These are phyloP conservation scores for Laburnicola sp. DNA, from an alignment of 2,329 filamentous ascomycete genomes.

Conservation along the genomic window DNA sequence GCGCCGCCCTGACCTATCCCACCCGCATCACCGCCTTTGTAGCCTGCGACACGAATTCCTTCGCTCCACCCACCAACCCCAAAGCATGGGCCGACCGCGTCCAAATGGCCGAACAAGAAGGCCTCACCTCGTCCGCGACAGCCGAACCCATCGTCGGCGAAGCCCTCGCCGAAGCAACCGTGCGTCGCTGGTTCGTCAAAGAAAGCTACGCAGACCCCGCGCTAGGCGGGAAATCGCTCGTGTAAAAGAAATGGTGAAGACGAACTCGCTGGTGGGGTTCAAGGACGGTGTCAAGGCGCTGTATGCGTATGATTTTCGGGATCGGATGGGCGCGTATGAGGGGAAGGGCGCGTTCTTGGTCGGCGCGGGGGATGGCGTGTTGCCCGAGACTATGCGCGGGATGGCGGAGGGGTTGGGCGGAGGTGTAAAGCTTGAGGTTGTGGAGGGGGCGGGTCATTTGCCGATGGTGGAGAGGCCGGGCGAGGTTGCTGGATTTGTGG, in stretches of 20 bases:
- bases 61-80: conserved; percentile 72
- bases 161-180: conserved; percentile 70
- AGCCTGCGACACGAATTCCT: conserved; percentile 77
- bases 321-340: conserved; percentile 56
- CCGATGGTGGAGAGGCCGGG: conserved; percentile 79
- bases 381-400: conserved; percentile 78
- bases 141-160: conserved; percentile 62
- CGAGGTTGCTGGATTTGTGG: conserved; percentile 67
- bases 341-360: conserved; percentile 71
- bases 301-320: conserved; percentile 70
- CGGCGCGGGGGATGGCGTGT: conserved; percentile 71
- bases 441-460: conserved; percentile 75
- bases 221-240: conserved; percentile 53
- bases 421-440: conserved; percentile 63
- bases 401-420: conserved; percentile 57
- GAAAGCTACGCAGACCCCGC: conserved; percentile 59
- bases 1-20: conserved; percentile 70
- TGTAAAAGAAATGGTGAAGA: conserved; percentile 69
- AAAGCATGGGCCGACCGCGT: conserved; percentile 80
- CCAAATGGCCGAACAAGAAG: conserved; percentile 63
- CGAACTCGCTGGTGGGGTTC: conserved; percentile 72
- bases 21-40: conserved; percentile 63
- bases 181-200: conserved; percentile 72
- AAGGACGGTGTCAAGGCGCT: conserved; percentile 68
- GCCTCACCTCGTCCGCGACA: conserved; percentile 29